Conservation (phyloP, 257 asterid species). For the Linaria vulgaris region DNA sequence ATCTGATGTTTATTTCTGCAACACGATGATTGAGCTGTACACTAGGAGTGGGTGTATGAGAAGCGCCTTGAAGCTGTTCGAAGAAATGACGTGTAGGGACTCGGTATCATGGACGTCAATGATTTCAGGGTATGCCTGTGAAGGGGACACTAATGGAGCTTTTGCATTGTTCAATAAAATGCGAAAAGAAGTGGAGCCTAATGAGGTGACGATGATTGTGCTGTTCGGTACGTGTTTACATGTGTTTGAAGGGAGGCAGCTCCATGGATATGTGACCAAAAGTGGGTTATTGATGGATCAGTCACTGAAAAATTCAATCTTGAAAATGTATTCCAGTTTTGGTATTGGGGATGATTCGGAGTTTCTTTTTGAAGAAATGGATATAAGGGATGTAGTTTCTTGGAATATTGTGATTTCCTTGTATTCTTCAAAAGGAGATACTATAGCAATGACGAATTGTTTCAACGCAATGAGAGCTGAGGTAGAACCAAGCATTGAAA, state of each 20-base stretch:
- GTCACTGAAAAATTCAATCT: conserved; percentile 38
- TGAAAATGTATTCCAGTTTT: conserved; percentile 38
- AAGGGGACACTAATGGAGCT: conserved; percentile 34
- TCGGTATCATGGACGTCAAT: conserved; percentile 55
- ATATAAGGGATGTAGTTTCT: conserved; percentile 35
- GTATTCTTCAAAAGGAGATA: conserved; percentile 32
- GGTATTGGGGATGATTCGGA: conserved; percentile 31
- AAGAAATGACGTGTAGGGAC: conserved; percentile 45
- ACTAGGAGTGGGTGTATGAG: conserved; percentile 24
- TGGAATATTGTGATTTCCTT: conserved; percentile 46
- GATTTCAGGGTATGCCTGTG: conserved; percentile 32
- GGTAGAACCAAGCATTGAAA: conserved; percentile 36
- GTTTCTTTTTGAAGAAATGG: conserved; percentile 35
- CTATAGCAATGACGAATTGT: conserved; percentile 23
- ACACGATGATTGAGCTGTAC: conserved; percentile 32
- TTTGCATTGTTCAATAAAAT: conserved; percentile 40
- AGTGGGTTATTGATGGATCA: conserved; percentile 38
- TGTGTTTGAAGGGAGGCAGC: conserved; percentile 31
- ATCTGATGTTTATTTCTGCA: conserved; percentile 43
- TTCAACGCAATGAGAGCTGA: conserved; percentile 33
- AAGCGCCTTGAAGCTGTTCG: conserved; percentile 42
- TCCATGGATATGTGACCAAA: conserved; percentile 41
- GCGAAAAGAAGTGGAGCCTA: conserved; percentile 39
- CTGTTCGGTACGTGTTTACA: conserved; percentile 34
- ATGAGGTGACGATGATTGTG: conserved; percentile 46